Conservation (phyloP, 108 stramenopile species). For the Cylindrotheca fusiformis region DNA sequence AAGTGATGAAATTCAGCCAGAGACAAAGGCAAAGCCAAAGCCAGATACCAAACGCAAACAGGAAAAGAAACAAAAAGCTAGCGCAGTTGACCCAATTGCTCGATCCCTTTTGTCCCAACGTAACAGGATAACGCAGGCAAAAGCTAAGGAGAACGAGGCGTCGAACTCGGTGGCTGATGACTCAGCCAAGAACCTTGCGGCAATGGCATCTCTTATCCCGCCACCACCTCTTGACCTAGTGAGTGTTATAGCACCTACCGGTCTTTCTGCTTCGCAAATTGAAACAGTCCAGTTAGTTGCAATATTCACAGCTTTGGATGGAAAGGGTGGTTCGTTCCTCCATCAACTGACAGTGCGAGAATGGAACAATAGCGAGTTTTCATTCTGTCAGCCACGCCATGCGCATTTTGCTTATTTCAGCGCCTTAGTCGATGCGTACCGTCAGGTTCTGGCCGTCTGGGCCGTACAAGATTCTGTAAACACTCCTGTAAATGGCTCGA, state of each 20-base stretch:
- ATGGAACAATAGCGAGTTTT: constrained; percentile 87
- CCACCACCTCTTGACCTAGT: constrained; percentile 81
- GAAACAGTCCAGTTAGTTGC: constrained; percentile 94
- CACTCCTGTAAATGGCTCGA: not conserved
- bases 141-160: constrained; percentile 11
- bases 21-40: constrained; percentile 32
- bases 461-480: not conserved
- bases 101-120: constrained; percentile 57
- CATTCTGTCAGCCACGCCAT: constrained; percentile 93
- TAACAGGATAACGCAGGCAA: constrained; percentile 39
- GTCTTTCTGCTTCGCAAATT: constrained; percentile 73
- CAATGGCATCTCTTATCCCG: constrained; percentile 12
- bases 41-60: constrained; percentile 24
- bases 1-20: constrained; percentile 31
- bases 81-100: constrained; percentile 76
- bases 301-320: constrained; percentile 91
- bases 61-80: constrained; percentile 48
- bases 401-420: constrained; percentile 95
- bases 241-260: constrained; percentile 68
- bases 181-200: not conserved
- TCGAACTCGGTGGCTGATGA: constrained; percentile 1
- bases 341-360: constrained; percentile 74
- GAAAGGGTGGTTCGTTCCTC: constrained; percentile 76
- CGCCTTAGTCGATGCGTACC: constrained; percentile 93
- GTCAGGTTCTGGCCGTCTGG: constrained; percentile 49